A percentile compares a stretch with the other conserved stretches of the same genome.
Evolutionary conservation across 257 asterid genomes (phyloP).

Genomic region (Lycium ferocissimum): DNA sequence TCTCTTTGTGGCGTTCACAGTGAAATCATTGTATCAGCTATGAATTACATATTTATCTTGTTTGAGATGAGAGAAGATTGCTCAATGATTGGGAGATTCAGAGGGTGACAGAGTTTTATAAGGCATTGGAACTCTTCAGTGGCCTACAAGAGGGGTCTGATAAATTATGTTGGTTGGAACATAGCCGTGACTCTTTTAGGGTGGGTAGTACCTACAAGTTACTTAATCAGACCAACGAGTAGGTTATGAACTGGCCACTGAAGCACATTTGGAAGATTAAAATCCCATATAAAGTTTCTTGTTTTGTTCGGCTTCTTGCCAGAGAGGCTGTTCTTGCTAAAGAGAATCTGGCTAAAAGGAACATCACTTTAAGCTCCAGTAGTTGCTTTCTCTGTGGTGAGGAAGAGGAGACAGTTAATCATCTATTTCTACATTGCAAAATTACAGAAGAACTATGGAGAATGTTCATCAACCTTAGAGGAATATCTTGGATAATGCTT

Average conservation of each 20-base stretch:
- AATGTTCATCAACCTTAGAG: not conserved
- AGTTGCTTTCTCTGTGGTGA: not conserved
- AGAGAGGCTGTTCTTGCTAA: not conserved
- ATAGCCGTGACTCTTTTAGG: not conserved
- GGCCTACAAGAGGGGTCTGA: slow-evolving; percentile 3
- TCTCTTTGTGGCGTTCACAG: too few species aligned
- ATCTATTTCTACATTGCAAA: not conserved
- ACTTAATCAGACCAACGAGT: not conserved
- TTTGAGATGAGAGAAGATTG: not conserved
- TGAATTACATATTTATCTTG: too few species aligned
- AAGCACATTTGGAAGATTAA: not conserved
- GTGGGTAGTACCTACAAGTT: not conserved
- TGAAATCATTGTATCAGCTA: too few species aligned
- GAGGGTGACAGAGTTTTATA: not conserved
- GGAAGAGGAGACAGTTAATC: not conserved
- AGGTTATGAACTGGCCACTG: not conserved
- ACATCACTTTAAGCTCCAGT: not conserved
- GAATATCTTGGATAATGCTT: not conserved
- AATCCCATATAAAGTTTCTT: not conserved
- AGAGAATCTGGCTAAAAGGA: not conserved
- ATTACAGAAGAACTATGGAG: not conserved
- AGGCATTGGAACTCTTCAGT: not conserved
- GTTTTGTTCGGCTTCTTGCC: not conserved
- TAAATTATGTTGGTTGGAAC: not conserved
- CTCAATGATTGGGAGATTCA: not conserved